These are phyloP conservation scores for Exophiala phaeomuriformis DNA, from an alignment of 2,329 filamentous ascomycete species.

Conservation along the genomic window DNA sequence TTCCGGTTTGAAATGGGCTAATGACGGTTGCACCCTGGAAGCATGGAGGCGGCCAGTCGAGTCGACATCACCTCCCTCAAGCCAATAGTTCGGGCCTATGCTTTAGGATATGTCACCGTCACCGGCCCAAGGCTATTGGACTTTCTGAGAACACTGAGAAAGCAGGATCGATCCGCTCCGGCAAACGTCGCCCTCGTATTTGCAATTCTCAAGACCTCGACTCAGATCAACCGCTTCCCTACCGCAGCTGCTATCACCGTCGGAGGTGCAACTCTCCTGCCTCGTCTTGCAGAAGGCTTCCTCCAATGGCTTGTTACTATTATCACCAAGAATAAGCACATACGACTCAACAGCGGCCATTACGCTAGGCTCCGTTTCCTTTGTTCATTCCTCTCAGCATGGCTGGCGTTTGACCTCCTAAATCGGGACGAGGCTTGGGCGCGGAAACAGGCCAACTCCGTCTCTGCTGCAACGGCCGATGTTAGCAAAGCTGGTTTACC, in stretches of 20 bases:
- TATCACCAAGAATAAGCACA: not conserved
- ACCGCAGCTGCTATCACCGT: slow-evolving; percentile 43
- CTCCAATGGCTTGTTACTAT: slow-evolving; percentile 27
- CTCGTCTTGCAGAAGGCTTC: slow-evolving; percentile 29
- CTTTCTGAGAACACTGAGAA: slow-evolving; percentile 32
- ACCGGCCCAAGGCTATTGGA: slow-evolving; percentile 41
- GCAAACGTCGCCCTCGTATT: slow-evolving; percentile 31
- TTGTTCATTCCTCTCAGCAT: slow-evolving; percentile 44
- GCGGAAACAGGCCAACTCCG: slow-evolving; percentile 20
- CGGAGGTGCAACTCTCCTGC: slow-evolving; percentile 46
- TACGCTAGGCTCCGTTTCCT: slow-evolving; percentile 32
- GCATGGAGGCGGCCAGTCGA: slow-evolving; percentile 1
- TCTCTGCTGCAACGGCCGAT: slow-evolving; percentile 8
- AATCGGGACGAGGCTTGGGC: slow-evolving; percentile 33
- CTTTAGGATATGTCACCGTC: slow-evolving; percentile 43
- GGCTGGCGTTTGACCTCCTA: slow-evolving; percentile 43
- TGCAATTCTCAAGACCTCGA: slow-evolving; percentile 22
- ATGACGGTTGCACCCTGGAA: not conserved
- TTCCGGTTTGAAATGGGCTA: not conserved
- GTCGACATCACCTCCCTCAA: slow-evolving; percentile 14
- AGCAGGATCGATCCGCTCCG: slow-evolving; percentile 30
- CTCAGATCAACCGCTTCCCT: slow-evolving; percentile 27
- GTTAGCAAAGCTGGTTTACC: slow-evolving; percentile 8
- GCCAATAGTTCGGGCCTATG: slow-evolving; percentile 41
- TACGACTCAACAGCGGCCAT: not conserved